phyloP scores from a whole-genome alignment of 192 early-diverging fungal genomes.

The Rhizoclosmatium globosum region DNA sequence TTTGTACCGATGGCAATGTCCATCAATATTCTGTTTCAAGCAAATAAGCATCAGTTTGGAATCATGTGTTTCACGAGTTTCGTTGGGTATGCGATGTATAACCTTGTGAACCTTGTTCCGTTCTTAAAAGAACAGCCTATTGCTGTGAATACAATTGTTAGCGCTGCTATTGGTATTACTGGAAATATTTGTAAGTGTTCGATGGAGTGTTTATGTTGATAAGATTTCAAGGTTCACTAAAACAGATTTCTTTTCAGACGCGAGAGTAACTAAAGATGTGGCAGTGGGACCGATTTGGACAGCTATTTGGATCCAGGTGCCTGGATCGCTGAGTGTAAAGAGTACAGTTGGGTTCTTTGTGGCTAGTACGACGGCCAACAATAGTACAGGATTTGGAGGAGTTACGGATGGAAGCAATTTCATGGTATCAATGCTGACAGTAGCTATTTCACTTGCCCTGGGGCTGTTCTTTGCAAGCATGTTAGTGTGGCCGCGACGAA shows the following conservation, averaged over 20 bases:
- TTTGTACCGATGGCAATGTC: slow-evolving; percentile 61
- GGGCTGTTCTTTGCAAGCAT: slow-evolving; percentile 47
- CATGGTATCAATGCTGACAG: slow-evolving; percentile 53
- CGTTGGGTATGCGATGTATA: slow-evolving; percentile 72
- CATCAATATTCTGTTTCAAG: slow-evolving; percentile 68
- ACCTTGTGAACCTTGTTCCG: slow-evolving; percentile 63
- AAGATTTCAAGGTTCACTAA: too few relatives aligned
- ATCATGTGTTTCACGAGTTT: slow-evolving; percentile 73
- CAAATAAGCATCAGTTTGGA: slow-evolving; percentile 63
- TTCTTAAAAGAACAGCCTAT: slow-evolving; percentile 51
- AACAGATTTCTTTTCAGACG: slow-evolving; percentile 42
- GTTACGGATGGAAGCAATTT: slow-evolving; percentile 44
- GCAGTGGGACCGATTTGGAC: slow-evolving; percentile 83
- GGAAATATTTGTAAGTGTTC: slow-evolving; percentile 66
- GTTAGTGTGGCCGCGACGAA: slow-evolving; percentile 47
- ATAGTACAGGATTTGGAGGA: slow-evolving; percentile 5
- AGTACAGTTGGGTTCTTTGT: slow-evolving; percentile 67
- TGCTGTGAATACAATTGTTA: slow-evolving; percentile 63
- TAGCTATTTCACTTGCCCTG: slow-evolving; percentile 51
- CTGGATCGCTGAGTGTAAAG: slow-evolving; percentile 77
- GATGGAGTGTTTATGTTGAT: too few relatives aligned
- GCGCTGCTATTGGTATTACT: slow-evolving; percentile 80
- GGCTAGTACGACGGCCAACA: background rate
- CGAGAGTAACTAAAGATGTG: slow-evolving; percentile 73
- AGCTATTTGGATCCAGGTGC: slow-evolving; percentile 83